These are phyloP conservation scores for Raffaelea ambrosiae DNA, from an alignment of 2,329 filamentous ascomycete species.

Conservation along the genomic window DNA sequence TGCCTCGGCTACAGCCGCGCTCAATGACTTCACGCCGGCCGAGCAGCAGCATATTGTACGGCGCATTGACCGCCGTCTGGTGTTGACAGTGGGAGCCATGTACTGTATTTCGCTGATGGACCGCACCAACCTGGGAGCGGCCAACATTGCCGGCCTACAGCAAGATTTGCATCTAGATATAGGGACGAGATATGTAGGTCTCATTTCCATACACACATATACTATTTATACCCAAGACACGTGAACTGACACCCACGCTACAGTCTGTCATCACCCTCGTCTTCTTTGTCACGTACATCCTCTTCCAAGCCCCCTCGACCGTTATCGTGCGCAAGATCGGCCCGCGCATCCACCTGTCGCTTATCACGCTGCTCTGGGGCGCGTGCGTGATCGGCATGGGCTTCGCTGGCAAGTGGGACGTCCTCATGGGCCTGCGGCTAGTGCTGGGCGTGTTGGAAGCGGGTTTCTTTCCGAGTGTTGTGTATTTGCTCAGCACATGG, in stretches of 20 bases:
- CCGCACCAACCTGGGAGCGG: slow-evolving; percentile 65
- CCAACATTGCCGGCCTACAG: slow-evolving; percentile 59
- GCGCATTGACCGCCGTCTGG: slow-evolving; percentile 58
- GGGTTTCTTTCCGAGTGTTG: slow-evolving; percentile 64
- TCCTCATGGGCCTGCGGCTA: slow-evolving; percentile 46
- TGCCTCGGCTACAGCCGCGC: background rate
- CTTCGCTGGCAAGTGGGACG: slow-evolving; percentile 43
- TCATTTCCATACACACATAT: too few relatives aligned
- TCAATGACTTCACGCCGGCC: slow-evolving; percentile 42
- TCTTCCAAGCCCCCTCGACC: slow-evolving; percentile 65
- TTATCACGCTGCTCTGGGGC: slow-evolving; percentile 52
- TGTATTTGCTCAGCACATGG: slow-evolving; percentile 68
- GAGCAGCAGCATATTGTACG: slow-evolving; percentile 62
- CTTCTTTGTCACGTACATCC: slow-evolving; percentile 66
- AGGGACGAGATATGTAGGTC: slow-evolving; percentile 35
- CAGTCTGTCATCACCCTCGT: slow-evolving; percentile 59
- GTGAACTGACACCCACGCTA: too few relatives aligned
- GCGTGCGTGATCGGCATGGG: slow-evolving; percentile 57
- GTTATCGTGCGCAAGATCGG: slow-evolving; percentile 60
- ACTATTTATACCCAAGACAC: too few relatives aligned
- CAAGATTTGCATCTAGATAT: slow-evolving; percentile 34
- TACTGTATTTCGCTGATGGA: slow-evolving; percentile 76
- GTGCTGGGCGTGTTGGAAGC: slow-evolving; percentile 58
- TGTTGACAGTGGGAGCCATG: slow-evolving; percentile 53
- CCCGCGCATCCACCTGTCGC: slow-evolving; percentile 45